Percentiles rank a stretch among this genome's conserved stretches.
Evolutionary conservation across 78 protist species (phyloP).

Genomic region (Dictyostelium discoideum): DNA sequence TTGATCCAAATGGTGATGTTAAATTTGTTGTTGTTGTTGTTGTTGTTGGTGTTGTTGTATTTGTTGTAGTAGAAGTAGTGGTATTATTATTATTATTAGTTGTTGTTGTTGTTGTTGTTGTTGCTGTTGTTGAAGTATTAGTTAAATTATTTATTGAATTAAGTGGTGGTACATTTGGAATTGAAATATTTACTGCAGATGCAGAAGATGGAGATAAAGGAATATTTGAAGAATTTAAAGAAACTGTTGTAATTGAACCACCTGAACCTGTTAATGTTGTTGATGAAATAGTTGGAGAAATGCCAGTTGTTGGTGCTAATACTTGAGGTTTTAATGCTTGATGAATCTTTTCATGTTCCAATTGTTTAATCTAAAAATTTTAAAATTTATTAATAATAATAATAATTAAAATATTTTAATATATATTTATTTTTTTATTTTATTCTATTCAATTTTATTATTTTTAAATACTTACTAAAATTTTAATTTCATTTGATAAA

Average conservation of each 20-base stretch:
- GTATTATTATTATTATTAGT: no score
- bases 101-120: no score
- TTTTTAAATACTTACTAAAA: neutral
- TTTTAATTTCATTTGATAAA: neutral
- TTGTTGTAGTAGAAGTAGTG: neutral
- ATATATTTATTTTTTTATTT: neutral
- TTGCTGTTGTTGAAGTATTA: neutral
- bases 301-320: neutral
- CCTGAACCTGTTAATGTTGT: neutral
- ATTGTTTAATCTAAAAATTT: slow-evolving; percentile 43
- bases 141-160: neutral
- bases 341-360: slow-evolving; percentile 40
- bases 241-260: neutral
- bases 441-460: neutral
- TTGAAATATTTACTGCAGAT: neutral
- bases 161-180: neutral
- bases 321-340: slow-evolving; percentile 59
- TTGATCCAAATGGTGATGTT: neutral
- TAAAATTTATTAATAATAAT: no score
- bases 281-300: neutral
- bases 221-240: neutral
- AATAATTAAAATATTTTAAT: no score
- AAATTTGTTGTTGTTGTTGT: neutral
- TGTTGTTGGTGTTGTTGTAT: slow-evolving; percentile 6
- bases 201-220: neutral